Base-by-base conservation (phyloP, 2,329 filamentous ascomycete species). In the Nothophoma quercina region DNA sequence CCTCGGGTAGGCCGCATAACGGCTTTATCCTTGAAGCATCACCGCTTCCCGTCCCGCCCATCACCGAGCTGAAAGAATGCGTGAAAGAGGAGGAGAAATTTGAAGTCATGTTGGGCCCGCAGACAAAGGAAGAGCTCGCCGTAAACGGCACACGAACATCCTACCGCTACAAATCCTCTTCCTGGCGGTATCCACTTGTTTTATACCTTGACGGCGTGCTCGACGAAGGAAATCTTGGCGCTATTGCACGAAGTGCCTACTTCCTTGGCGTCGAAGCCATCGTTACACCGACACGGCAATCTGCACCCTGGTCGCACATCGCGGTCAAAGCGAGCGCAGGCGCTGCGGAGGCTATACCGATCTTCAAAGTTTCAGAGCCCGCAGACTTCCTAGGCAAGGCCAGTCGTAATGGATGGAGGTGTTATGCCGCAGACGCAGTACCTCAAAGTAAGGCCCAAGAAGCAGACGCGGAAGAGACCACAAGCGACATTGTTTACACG, bases 201-300 rank as follows among this genome's bases (percentile, higher is more conserved):
- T 77, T 96, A 1, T 77, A 93, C 25, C 78, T 95, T 2, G 88
- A 95, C 62, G 84, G 88, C 46, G 87, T 96, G 64, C 77, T 91
- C 8, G 93, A 99, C 67, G 89, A 92, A 0, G 92, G 91, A 21
- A 99, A 99, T 69, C 79, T 98, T 1, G 95, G 95, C 33, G 91
- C 88, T 18, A 93, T 98, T 54, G 81, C 98, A 34, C 89, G 95
- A 28, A 91, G 91, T 5, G 91, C 92, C 2, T 89, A 91, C 67
- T 98, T 95, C 73, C 84, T 98, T n/a, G 93, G 93, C 18, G 88
- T 91, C 5, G 90, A 93, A 48, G 93, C 90, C 4, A 84, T 99
- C 16, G 86, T 86, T 2, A 86, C 96, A 47, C 90, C 91, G 2
- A 86, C 83, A 23, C 84, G 85, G 53, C 88, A 75, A 8, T 86